Evolutionary conservation across 2,329 filamentous ascomycete genomes (phyloP).

Genomic region (Kalaharituber pfeilii): DNA sequence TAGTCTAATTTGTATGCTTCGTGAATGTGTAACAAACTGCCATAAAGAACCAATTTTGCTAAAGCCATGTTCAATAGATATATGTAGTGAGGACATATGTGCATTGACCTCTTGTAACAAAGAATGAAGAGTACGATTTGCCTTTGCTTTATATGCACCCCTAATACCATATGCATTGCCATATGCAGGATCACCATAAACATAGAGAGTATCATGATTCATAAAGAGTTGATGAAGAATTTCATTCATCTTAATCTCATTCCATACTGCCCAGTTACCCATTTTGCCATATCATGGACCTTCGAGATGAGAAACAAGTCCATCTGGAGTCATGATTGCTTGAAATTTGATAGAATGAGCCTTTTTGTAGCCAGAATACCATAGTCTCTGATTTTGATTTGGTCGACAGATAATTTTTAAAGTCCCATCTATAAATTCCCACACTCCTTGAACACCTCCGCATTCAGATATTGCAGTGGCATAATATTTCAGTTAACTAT

Average conservation of each 20-base stretch:
- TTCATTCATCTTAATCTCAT: not conserved
- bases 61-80: not conserved
- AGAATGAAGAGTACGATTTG: not conserved
- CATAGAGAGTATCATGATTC: not conserved
- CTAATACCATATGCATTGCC: not conserved
- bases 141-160: not conserved
- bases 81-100: not conserved
- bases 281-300: not conserved
- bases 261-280: not conserved
- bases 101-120: not conserved
- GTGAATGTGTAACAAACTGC: not conserved
- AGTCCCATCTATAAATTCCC: not conserved
- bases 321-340: not conserved
- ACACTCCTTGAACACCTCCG: not conserved
- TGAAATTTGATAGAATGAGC: not conserved
- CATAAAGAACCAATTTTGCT: not conserved
- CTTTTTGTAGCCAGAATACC: not conserved
- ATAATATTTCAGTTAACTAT: not conserved
- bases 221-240: not conserved
- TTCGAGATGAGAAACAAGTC: not conserved
- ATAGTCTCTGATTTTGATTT: not conserved
- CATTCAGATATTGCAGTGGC: too few relatives aligned
- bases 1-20: not conserved
- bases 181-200: constrained; percentile 3
- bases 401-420: not conserved